Percentiles rank a stretch among this genome's conserved stretches.
Conservation (phyloP, 345 rosid genomes). For the Lagerstroemia speciosa region DNA sequence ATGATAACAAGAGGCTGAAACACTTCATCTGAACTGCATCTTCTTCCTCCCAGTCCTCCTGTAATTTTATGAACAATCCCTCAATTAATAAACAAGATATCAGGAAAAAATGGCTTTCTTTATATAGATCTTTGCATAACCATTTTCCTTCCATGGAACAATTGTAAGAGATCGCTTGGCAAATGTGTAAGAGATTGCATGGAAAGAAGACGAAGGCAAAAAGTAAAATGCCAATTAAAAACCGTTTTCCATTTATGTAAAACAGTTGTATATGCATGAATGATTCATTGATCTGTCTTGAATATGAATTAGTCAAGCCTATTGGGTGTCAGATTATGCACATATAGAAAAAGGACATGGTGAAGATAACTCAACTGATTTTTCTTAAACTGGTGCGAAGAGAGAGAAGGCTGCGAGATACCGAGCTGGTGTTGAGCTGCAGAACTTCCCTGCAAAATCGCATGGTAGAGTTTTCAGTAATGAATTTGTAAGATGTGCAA, state of each 20-base stretch:
- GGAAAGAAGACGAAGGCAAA: too few relatives aligned
- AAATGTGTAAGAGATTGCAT: too few relatives aligned
- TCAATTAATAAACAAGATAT: not conserved
- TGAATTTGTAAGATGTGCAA: not conserved
- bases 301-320: too few relatives aligned
- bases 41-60: slow-evolving; percentile 36
- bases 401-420: slow-evolving; percentile 27
- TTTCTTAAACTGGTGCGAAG: slow-evolving; percentile 28
- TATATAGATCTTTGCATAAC: not conserved
- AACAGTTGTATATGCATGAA: too few relatives aligned
- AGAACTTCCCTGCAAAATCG: slow-evolving; percentile 37
- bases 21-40: slow-evolving; percentile 14
- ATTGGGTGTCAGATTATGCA: too few relatives aligned
- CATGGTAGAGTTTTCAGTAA: not conserved
- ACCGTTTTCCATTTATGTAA: too few relatives aligned
- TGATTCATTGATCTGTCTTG: too few relatives aligned
- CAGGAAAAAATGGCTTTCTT: not conserved
- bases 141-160: not conserved
- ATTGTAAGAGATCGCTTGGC: too few relatives aligned
- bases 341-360: not conserved
- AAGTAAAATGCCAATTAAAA: too few relatives aligned
- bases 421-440: slow-evolving; percentile 32
- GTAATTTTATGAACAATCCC: not conserved
- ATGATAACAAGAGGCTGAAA: not conserved
- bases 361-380: slow-evolving; percentile 35